These are phyloP conservation scores for Sesbania bispinosa DNA, from an alignment of 306 rosid genomes.

Conservation along the genomic window DNA sequence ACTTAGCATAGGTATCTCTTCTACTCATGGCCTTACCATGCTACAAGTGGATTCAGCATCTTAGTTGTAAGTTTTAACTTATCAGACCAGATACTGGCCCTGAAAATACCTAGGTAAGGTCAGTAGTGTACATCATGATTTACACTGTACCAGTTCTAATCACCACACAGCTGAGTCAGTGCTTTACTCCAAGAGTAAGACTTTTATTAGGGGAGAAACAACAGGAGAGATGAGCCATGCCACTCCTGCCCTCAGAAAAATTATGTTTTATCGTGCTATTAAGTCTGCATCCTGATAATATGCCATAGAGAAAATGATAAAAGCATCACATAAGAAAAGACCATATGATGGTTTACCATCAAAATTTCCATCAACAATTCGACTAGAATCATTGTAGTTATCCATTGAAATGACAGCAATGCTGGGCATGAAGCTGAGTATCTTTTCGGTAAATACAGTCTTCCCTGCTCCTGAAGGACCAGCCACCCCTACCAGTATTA, in stretches of 20 bases:
- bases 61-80: neutral
- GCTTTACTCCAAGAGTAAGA: neutral
- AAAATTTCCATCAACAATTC: constrained; percentile 94
- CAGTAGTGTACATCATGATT: neutral
- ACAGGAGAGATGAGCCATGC: neutral
- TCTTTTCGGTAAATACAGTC: constrained; percentile 89
- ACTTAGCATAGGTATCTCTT: neutral
- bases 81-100: neutral
- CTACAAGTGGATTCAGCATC: neutral
- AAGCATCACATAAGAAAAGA: constrained; percentile 17
- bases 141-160: neutral
- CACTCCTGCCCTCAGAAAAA: neutral
- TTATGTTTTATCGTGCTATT: neutral
- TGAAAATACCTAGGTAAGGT: neutral
- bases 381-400: constrained; percentile 91
- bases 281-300: constrained; percentile 9
- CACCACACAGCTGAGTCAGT: neutral
- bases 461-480: constrained; percentile 99
- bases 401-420: constrained; percentile 99
- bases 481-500: constrained; percentile 86
- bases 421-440: constrained; percentile 87
- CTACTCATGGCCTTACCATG: neutral
- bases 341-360: constrained; percentile 63
- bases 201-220: constrained; percentile 1
- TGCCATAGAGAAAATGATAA: constrained; percentile 21